Percentiles rank a stretch among this genome's conserved stretches.
phyloP scores from a whole-genome alignment of 257 asterid genomes.

The Primulina tabacum region DNA sequence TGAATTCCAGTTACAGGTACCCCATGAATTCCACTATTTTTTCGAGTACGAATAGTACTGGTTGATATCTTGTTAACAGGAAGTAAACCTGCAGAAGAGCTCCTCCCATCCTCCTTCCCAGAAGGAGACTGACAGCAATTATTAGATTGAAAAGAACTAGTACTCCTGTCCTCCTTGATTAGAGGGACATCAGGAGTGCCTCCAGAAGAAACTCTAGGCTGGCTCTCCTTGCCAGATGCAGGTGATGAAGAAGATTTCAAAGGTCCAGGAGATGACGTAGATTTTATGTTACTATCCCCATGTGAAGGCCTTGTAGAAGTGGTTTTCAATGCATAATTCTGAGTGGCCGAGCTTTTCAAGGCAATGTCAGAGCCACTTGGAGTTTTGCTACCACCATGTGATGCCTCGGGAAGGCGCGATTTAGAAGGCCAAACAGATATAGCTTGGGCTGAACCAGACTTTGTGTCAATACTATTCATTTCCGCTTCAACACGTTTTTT shows the following conservation, averaged over 20 bases:
- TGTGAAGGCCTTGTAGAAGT: slow-evolving; percentile 35
- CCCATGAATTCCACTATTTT: slow-evolving; percentile 30
- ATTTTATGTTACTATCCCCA: slow-evolving; percentile 36
- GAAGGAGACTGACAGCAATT: slow-evolving; percentile 31
- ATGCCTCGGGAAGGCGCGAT: slow-evolving; percentile 34
- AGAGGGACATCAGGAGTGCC: slow-evolving; percentile 35
- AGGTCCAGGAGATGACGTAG: slow-evolving; percentile 44
- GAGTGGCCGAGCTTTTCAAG: slow-evolving; percentile 36
- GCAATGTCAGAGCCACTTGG: slow-evolving; percentile 42
- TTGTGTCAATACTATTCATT: slow-evolving; percentile 49
- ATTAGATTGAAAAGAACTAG: slow-evolving; percentile 47
- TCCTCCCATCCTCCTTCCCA: slow-evolving; percentile 42
- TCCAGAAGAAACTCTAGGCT: slow-evolving; percentile 32
- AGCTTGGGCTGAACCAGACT: slow-evolving; percentile 39
- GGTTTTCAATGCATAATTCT: slow-evolving; percentile 39
- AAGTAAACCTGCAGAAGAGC: slow-evolving; percentile 32
- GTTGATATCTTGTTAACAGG: slow-evolving; percentile 33
- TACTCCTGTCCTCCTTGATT: slow-evolving; percentile 43
- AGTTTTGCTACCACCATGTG: slow-evolving; percentile 35
- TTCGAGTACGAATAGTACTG: slow-evolving; percentile 34
- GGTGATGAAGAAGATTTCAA: slow-evolving; percentile 34
- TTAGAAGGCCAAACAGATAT: slow-evolving; percentile 41
- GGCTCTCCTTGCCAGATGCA: slow-evolving; percentile 43
- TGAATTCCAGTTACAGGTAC: slow-evolving; percentile 31
- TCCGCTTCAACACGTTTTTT: slow-evolving; percentile 66